phyloP scores from a whole-genome alignment of 176 grass and related monocot genomes.

The Ampelocalamus luodianensis region DNA sequence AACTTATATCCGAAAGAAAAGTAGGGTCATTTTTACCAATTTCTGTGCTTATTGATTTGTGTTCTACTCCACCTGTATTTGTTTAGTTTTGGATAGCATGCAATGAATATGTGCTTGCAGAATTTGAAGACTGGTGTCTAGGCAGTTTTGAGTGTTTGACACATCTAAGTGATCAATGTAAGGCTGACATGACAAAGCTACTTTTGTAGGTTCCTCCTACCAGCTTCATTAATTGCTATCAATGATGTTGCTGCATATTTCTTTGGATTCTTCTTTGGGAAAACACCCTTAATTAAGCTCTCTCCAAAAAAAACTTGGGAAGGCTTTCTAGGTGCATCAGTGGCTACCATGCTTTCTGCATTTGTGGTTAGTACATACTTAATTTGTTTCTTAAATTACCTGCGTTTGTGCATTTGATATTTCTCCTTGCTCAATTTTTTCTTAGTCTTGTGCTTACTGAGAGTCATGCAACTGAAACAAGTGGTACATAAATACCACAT shows the following conservation, averaged over 20 bases:
- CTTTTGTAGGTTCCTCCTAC: conserved; percentile 78
- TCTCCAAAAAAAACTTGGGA: conserved; percentile 97
- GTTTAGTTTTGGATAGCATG: conserved; percentile 9
- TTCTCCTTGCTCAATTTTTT: background rate
- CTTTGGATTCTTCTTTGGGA: conserved; percentile 96
- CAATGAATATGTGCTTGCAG: background rate
- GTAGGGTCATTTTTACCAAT: background rate
- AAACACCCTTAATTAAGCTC: conserved; percentile 91
- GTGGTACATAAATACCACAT: background rate
- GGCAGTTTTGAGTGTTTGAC: background rate
- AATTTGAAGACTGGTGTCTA: background rate
- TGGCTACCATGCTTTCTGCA: conserved; percentile 80
- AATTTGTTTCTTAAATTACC: conserved; percentile 20
- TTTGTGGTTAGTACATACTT: conserved; percentile 70
- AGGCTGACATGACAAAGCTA: conserved; percentile 27
- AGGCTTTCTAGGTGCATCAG: conserved; percentile 86
- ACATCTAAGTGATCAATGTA: background rate
- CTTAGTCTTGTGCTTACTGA: background rate
- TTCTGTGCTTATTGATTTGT: background rate
- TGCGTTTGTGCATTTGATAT: background rate
- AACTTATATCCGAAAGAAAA: background rate
- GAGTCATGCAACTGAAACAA: background rate
- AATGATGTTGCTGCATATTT: conserved; percentile 95
- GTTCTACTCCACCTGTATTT: background rate
- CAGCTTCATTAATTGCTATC: conserved; percentile 83